These are phyloP conservation scores for Hansfordia pulvinata DNA, from an alignment of 2,329 filamentous ascomycete species.

Conservation along the genomic window DNA sequence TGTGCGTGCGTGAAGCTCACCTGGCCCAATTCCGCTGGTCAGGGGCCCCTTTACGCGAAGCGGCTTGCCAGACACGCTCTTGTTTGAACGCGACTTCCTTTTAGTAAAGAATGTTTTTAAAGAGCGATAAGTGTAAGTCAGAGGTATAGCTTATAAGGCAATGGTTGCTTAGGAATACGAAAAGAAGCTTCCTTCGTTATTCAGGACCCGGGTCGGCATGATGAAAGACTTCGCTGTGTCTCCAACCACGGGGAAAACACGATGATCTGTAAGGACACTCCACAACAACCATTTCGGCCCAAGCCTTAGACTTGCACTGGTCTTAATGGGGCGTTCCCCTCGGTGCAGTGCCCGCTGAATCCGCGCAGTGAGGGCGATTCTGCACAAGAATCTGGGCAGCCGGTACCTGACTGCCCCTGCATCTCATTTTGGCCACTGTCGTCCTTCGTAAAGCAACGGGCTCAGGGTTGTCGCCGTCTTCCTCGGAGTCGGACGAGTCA, in stretches of 20 bases:
- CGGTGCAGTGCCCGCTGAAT: conserved; percentile 15
- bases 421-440: too few relatives aligned
- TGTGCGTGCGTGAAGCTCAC: too few relatives aligned
- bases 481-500: too few relatives aligned
- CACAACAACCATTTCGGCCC: conserved; percentile 51
- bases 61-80: conserved; percentile 51
- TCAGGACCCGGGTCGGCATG: conserved; percentile 45
- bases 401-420: too few relatives aligned
- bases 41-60: conserved; percentile 67
- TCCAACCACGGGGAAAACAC: conserved; percentile 27
- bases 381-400: conserved; percentile 2
- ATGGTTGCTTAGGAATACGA: conserved; percentile 51
- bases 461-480: too few relatives aligned
- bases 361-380: too few relatives aligned
- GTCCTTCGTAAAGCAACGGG: too few relatives aligned
- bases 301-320: conserved; percentile 47
- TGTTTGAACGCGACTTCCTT: conserved; percentile 52
- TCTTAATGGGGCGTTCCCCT: conserved; percentile 22
- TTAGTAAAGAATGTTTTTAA: conserved; percentile 53
- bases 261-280: conserved; percentile 29
- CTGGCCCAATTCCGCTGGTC: conserved; percentile 76
- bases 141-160: conserved; percentile 63
- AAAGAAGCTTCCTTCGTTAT: conserved; percentile 43
- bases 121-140: conserved; percentile 55
- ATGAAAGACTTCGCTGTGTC: conserved; percentile 43